Evolutionary conservation across 441 rosid genomes (phyloP).

Genomic region (Capsella rubella): DNA sequence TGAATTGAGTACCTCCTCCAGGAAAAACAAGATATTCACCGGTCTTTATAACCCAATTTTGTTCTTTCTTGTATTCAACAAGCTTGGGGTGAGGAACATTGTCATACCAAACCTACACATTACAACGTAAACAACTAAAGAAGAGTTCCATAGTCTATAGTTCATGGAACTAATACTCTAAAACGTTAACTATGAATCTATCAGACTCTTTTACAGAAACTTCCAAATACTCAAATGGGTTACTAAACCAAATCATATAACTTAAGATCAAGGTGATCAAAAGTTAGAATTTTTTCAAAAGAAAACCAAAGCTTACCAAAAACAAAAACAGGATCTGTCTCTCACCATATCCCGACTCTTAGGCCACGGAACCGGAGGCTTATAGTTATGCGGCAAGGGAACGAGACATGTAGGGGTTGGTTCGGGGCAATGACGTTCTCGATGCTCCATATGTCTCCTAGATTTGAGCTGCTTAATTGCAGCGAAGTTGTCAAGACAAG

Average conservation of each 20-base stretch:
- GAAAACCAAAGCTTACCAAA: constrained; percentile 61
- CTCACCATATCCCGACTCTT: constrained; percentile 98
- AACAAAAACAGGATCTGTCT: constrained; percentile 51
- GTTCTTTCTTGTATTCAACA: constrained; percentile 92
- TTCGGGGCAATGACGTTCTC: constrained; percentile 89
- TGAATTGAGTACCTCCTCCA: constrained; percentile 96
- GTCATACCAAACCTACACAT: constrained; percentile 71
- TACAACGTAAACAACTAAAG: not conserved
- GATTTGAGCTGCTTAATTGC: constrained; percentile 69
- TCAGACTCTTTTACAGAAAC: constrained; percentile 8
- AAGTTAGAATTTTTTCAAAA: not conserved
- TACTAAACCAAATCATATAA: constrained; percentile 13
- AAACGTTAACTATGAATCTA: not conserved
- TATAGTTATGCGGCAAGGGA: constrained; percentile 71
- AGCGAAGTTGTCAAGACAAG: constrained; percentile 76
- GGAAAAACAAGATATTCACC: constrained; percentile 80
- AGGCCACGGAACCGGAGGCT: constrained; percentile 78
- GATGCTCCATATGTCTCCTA: constrained; percentile 84
- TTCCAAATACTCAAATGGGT: not conserved
- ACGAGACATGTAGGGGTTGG: constrained; percentile 71
- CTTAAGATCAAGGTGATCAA: constrained; percentile 20
- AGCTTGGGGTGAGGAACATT: constrained; percentile 94
- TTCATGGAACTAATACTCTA: not conserved
- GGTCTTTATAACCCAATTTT: constrained; percentile 78
- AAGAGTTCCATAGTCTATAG: constrained; percentile 12